phyloP scores from a whole-genome alignment of 768 basidiomycete genomes.

The Cubamyces sp. region DNA sequence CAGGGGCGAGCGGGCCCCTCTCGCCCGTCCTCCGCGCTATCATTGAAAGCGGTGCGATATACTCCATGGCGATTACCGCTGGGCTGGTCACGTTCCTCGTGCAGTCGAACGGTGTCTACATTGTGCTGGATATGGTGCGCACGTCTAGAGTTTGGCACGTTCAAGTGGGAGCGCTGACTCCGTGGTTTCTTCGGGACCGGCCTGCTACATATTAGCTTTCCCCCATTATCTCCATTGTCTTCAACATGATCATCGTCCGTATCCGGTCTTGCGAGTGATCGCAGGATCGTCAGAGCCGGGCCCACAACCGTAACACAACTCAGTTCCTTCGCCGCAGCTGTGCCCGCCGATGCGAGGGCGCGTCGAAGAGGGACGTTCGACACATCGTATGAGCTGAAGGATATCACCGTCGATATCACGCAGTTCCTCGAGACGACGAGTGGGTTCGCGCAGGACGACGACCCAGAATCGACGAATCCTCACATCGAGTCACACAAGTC shows the following conservation, averaged over 20 bases:
- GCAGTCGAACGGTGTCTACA: constrained; percentile 36
- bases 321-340: background rate
- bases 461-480: background rate
- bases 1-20: constrained; percentile 9
- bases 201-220: constrained; percentile 37
- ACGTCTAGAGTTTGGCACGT: background rate
- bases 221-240: constrained; percentile 45
- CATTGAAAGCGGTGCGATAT: constrained; percentile 42
- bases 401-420: background rate
- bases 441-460: background rate
- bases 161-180: background rate
- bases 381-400: background rate
- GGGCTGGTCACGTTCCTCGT: constrained; percentile 35
- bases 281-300: background rate
- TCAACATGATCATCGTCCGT: constrained; percentile 48
- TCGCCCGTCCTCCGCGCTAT: constrained; percentile 36
- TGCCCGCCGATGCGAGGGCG: background rate
- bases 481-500: no score
- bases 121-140: constrained; percentile 41
- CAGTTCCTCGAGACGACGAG: constrained; percentile 1
- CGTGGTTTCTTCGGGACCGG: background rate
- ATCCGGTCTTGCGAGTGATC: constrained; percentile 28
- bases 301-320: background rate
- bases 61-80: constrained; percentile 39
- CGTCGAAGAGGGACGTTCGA: background rate